Evolutionary conservation across 2,329 filamentous ascomycete species (phyloP).

Genomic region (Fusarium siculi): DNA sequence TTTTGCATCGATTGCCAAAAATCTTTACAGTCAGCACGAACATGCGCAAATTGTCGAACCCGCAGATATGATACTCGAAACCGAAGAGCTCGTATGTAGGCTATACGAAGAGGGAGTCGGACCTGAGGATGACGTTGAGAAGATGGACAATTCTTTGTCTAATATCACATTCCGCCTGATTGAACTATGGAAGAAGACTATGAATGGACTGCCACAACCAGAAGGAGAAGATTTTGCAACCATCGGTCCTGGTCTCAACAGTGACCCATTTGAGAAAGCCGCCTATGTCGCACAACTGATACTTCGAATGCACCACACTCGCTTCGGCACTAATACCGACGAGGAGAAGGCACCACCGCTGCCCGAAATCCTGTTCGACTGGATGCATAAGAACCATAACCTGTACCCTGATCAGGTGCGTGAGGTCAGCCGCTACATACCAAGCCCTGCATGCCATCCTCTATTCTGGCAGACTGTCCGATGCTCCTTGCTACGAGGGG

Average conservation of each 20-base stretch:
- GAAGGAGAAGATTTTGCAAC: slow-evolving; percentile 67
- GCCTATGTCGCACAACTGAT: slow-evolving; percentile 81
- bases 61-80: slow-evolving; percentile 77
- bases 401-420: slow-evolving; percentile 75
- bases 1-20: slow-evolving; percentile 77
- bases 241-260: slow-evolving; percentile 72
- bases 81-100: slow-evolving; percentile 75
- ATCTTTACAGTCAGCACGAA: slow-evolving; percentile 67
- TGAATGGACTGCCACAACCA: slow-evolving; percentile 58
- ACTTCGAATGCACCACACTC: slow-evolving; percentile 79
- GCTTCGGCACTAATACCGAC: slow-evolving; percentile 53
- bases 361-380: slow-evolving; percentile 83
- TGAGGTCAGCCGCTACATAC: slow-evolving; percentile 70
- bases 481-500: slow-evolving; percentile 78
- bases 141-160: slow-evolving; percentile 67
- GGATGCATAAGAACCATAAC: slow-evolving; percentile 81
- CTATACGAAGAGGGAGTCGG: slow-evolving; percentile 73
- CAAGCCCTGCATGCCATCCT: slow-evolving; percentile 79
- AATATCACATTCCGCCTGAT: slow-evolving; percentile 63
- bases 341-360: slow-evolving; percentile 64
- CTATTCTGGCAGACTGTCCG: slow-evolving; percentile 90
- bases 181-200: slow-evolving; percentile 66
- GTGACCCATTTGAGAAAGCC: slow-evolving; percentile 77
- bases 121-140: slow-evolving; percentile 64
- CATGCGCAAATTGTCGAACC: slow-evolving; percentile 74